Conservation (phyloP, 2,329 filamentous ascomycete species). For the Geosmithia morbida region DNA sequence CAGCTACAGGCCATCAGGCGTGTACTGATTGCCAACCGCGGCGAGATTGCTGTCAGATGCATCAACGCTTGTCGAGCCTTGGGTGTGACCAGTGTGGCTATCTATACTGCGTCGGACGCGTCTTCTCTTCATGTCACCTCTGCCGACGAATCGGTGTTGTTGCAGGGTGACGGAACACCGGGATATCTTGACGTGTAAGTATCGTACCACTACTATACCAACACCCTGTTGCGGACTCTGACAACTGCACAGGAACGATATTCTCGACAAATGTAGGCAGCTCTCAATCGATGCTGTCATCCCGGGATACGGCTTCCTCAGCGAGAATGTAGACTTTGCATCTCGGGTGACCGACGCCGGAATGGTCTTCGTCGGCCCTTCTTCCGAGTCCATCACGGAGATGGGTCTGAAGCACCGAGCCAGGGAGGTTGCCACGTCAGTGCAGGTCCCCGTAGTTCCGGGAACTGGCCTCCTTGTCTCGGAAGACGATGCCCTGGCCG, state of each 20-base stretch:
- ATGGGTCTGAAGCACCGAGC: constrained; percentile 23
- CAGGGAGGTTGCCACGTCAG: constrained; percentile 10
- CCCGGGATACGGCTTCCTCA: constrained; percentile 54
- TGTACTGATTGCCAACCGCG: constrained; percentile 43
- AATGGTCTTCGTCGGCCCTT: constrained; percentile 45
- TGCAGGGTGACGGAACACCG: constrained; percentile 23
- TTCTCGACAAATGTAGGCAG: constrained; percentile 19
- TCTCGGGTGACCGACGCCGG: constrained; percentile 33
- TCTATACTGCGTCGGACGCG: constrained; percentile 43
- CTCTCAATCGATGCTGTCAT: constrained; percentile 41
- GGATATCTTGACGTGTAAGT: constrained; percentile 16
- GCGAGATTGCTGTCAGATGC: constrained; percentile 41
- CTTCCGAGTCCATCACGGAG: constrained; percentile 23
- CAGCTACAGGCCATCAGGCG: constrained; percentile 13
- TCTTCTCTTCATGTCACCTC: constrained; percentile 36
- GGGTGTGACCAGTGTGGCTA: constrained; percentile 34
- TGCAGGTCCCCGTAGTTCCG: not conserved
- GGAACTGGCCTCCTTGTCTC: constrained; percentile 6
- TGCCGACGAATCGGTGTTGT: constrained; percentile 36
- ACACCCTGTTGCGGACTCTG: not conserved
- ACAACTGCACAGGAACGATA: constrained; percentile 6
- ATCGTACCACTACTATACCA: constrained; percentile 1
- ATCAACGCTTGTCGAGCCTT: constrained; percentile 28
- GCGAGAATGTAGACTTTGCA: constrained; percentile 49
- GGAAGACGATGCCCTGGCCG: constrained; percentile 9